Evolutionary conservation across 208 protist genomes (phyloP).

Genomic region (Vickermania spadyakhi): DNA sequence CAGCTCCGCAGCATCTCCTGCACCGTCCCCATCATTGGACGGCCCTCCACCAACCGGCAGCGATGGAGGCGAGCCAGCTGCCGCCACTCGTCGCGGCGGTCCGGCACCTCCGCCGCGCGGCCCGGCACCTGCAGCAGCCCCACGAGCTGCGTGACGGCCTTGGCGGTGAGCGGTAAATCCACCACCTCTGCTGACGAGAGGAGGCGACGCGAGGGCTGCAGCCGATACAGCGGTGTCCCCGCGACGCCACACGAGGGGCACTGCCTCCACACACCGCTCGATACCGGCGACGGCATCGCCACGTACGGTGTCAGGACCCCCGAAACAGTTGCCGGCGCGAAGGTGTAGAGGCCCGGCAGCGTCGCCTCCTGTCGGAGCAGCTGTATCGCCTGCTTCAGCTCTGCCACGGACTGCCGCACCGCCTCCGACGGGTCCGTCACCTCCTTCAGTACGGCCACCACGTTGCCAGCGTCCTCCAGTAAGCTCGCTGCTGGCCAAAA

Average conservation of each 20-base stretch:
- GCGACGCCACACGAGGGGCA: constrained; percentile 2
- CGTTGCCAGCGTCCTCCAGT: constrained; percentile 26
- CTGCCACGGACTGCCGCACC: constrained; percentile 9
- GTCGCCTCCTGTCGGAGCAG: constrained; percentile 28
- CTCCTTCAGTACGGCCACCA: constrained; percentile 39
- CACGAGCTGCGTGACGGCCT: neutral
- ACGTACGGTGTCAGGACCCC: constrained; percentile 25
- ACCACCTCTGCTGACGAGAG: neutral
- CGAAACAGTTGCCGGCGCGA: constrained; percentile 32
- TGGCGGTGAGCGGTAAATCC: neutral
- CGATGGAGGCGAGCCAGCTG: neutral
- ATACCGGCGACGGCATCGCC: neutral
- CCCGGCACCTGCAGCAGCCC: neutral
- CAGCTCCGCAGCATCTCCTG: neutral
- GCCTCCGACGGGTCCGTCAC: constrained; percentile 21
- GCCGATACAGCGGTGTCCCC: constrained; percentile 27
- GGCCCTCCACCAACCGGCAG: neutral
- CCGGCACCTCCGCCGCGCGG: neutral
- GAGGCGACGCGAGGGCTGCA: constrained; percentile 9
- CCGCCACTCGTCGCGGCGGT: neutral
- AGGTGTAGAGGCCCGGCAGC: constrained; percentile 47
- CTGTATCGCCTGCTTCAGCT: constrained; percentile 20
- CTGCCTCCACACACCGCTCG: constrained; percentile 1
- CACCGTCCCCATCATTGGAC: neutral
- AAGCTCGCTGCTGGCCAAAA: constrained; percentile 45